phyloP scores from a whole-genome alignment of 75 land plant genomes.

The Cryptomeria japonica region DNA sequence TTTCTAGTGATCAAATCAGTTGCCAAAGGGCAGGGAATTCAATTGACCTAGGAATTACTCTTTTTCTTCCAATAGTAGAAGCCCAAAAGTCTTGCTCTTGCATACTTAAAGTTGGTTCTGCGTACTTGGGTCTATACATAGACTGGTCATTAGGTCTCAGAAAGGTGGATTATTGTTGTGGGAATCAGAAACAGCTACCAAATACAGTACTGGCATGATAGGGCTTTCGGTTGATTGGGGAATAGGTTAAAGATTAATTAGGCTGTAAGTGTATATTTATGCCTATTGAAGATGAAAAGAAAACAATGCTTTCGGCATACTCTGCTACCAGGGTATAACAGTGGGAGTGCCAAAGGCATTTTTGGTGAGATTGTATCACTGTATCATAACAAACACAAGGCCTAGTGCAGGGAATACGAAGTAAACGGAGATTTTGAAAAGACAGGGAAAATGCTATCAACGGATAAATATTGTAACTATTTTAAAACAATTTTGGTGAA shows the following conservation, averaged over 20 bases:
- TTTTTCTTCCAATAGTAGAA: background rate
- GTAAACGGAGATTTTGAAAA: background rate
- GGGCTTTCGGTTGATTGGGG: background rate
- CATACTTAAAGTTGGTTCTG: too few species aligned
- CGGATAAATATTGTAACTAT: background rate
- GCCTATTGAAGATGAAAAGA: background rate
- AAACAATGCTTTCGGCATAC: background rate
- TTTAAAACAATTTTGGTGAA: background rate
- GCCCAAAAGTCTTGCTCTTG: too few species aligned
- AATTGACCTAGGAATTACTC: background rate
- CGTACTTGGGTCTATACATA: too few species aligned
- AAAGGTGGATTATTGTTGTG: background rate
- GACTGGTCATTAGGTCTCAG: background rate
- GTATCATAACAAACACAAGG: background rate
- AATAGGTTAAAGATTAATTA: too few species aligned
- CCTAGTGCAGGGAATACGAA: background rate
- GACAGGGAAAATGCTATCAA: background rate
- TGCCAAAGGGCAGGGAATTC: background rate
- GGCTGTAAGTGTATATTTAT: background rate
- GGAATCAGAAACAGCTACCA: background rate
- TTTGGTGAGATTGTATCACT: background rate
- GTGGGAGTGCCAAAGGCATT: background rate
- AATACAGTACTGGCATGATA: background rate
- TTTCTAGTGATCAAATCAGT: background rate
- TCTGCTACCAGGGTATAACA: background rate